These are phyloP conservation scores for Beauveria pseudobassiana DNA, from an alignment of 2,329 filamentous ascomycete species.

Conservation along the genomic window DNA sequence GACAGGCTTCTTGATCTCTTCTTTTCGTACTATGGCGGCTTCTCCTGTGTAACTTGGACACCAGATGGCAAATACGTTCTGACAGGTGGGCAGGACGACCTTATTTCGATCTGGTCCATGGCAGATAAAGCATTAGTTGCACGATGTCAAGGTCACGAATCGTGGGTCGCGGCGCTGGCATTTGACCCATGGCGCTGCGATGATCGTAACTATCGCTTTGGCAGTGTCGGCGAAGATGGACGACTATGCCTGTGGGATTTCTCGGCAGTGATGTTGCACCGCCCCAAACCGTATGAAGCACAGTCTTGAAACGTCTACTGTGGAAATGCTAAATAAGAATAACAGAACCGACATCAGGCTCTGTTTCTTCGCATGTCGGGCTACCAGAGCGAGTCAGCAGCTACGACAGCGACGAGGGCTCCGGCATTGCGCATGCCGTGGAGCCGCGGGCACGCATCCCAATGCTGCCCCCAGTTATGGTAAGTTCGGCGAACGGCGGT, in stretches of 20 bases:
- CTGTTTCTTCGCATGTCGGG: conserved; percentile 47
- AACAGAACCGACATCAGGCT: conserved; percentile 33
- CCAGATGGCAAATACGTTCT: conserved; percentile 94
- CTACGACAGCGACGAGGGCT: conserved; percentile 46
- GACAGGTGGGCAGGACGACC: conserved; percentile 90
- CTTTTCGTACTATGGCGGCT: conserved; percentile 85
- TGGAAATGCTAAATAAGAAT: background rate
- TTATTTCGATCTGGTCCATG: conserved; percentile 93
- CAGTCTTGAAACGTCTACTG: conserved; percentile 13
- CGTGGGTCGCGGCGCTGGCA: conserved; percentile 87
- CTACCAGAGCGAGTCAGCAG: conserved; percentile 53
- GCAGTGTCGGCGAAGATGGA: conserved; percentile 91
- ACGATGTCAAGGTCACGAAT: conserved; percentile 89
- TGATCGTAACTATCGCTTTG: conserved; percentile 89
- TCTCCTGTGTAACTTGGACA: conserved; percentile 94
- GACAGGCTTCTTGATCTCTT: conserved; percentile 75
- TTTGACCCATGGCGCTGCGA: conserved; percentile 98
- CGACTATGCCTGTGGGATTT: conserved; percentile 94
- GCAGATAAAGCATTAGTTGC: conserved; percentile 78
- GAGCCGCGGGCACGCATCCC: conserved; percentile 79
- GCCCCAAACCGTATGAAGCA: conserved; percentile 65
- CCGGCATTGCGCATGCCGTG: conserved; percentile 66
- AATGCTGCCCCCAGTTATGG: conserved; percentile 84
- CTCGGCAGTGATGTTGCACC: conserved; percentile 89
- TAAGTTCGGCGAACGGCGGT: conserved; percentile 32